Evolutionary conservation across 2,329 filamentous ascomycete species (phyloP).

Genomic region (Phialophora expanda): DNA sequence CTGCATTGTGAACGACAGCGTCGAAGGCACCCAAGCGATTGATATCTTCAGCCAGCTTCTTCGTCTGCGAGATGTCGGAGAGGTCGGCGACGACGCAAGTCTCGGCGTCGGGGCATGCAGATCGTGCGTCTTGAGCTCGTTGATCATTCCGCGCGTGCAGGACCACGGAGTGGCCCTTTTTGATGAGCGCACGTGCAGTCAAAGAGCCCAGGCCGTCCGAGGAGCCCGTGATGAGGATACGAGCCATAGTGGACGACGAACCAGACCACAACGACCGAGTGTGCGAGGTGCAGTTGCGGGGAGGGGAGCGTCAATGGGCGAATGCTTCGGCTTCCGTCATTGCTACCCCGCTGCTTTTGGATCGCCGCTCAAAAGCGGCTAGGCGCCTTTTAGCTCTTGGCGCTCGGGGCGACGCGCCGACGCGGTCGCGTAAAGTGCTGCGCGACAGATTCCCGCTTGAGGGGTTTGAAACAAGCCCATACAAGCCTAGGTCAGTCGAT

Average conservation of each 20-base stretch:
- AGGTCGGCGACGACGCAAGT: slow-evolving; percentile 61
- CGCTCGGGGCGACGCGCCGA: neutral
- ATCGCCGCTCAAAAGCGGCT: neutral
- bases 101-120: slow-evolving; percentile 57
- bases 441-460: neutral
- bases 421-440: slow-evolving; percentile 3
- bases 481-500: neutral
- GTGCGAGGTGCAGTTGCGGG: neutral
- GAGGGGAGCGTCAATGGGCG: no score
- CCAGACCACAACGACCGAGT: neutral
- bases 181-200: slow-evolving; percentile 57
- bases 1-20: slow-evolving; percentile 64
- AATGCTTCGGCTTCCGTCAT: neutral
- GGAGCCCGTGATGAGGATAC: slow-evolving; percentile 63
- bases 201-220: slow-evolving; percentile 62
- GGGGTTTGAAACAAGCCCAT: no score
- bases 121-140: slow-evolving; percentile 57
- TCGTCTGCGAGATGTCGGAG: slow-evolving; percentile 57
- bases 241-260: slow-evolving; percentile 45
- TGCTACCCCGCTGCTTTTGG: neutral
- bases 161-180: slow-evolving; percentile 60
- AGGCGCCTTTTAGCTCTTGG: neutral
- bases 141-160: slow-evolving; percentile 63
- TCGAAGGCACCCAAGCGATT: slow-evolving; percentile 60
- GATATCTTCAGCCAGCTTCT: slow-evolving; percentile 57